Percentiles rank a stretch among this genome's conserved stretches.
phyloP scores from a whole-genome alignment of 1,284 basidiomycete genomes.

The Naganishia cerealis region DNA sequence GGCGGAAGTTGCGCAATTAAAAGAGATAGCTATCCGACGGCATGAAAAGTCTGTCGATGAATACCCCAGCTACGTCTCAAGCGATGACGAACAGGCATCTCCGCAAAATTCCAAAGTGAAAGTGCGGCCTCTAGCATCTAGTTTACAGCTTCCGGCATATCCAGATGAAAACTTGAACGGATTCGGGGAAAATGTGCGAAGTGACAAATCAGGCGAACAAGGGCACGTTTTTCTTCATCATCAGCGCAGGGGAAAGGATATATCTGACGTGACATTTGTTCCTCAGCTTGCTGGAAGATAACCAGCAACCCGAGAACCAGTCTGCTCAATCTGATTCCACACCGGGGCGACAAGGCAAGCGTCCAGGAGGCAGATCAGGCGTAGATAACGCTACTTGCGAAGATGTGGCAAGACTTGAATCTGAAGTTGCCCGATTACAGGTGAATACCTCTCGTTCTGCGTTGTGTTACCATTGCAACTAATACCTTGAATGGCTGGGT shows the following conservation, averaged over 20 bases:
- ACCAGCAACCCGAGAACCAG: neutral
- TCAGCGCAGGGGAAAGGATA: neutral
- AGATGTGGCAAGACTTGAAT: slow-evolving; percentile 65
- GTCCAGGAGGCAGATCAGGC: neutral
- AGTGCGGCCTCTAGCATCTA: neutral
- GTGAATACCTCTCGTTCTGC: slow-evolving; percentile 49
- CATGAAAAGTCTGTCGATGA: neutral
- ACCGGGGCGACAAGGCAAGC: neutral
- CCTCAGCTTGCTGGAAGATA: neutral
- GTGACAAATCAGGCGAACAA: neutral
- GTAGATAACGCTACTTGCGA: neutral
- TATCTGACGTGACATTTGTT: neutral
- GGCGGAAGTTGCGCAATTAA: slow-evolving; percentile 76
- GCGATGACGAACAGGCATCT: neutral
- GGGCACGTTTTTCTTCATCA: neutral
- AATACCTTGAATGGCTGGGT: neutral
- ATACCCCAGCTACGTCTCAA: neutral
- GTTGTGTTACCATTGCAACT: neutral
- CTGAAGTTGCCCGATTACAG: slow-evolving; percentile 66
- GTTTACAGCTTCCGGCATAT: neutral
- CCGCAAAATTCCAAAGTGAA: neutral
- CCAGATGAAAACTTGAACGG: neutral
- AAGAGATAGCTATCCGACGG: slow-evolving; percentile 60
- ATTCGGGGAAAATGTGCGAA: neutral
- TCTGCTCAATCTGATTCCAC: neutral